Conservation (phyloP, 2,329 filamentous ascomycete genomes). For the Fusarium phyllophilum region DNA sequence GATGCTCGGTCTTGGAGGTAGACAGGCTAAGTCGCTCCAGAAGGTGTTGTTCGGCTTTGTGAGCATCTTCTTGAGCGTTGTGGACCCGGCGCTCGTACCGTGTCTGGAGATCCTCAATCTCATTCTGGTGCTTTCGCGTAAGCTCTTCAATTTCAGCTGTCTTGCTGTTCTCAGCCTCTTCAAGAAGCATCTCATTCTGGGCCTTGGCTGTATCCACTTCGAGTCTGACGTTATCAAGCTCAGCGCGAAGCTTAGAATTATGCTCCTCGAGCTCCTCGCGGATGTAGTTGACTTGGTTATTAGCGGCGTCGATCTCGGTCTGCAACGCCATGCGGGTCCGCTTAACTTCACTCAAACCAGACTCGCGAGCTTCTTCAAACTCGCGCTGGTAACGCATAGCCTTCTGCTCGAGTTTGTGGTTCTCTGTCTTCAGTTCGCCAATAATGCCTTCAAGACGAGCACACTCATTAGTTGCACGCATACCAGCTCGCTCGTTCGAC, state of each 20-base stretch:
- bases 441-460: constrained; percentile 68
- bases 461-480: constrained; percentile 71
- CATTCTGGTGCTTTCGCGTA: constrained; percentile 70
- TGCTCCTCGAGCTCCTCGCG: constrained; percentile 86
- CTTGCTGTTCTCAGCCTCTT: constrained; percentile 80
- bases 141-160: constrained; percentile 63
- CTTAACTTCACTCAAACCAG: constrained; percentile 81
- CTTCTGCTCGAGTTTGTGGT: constrained; percentile 76
- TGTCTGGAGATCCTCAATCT: constrained; percentile 78
- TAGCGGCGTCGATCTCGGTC: constrained; percentile 82
- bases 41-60: constrained; percentile 81
- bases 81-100: constrained; percentile 79
- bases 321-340: constrained; percentile 83
- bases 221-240: constrained; percentile 80
- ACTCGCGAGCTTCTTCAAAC: constrained; percentile 84
- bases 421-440: constrained; percentile 70
- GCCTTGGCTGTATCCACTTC: constrained; percentile 85
- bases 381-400: constrained; percentile 80
- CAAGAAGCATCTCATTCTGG: constrained; percentile 83
- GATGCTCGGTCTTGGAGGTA: constrained; percentile 83
- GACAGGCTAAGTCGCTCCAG: constrained; percentile 84
- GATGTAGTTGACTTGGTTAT: constrained; percentile 85
- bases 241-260: constrained; percentile 74
- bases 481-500: constrained; percentile 70
- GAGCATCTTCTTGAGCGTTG: constrained; percentile 82